A percentile compares a stretch with the other conserved stretches of the same genome.
These are phyloP conservation scores for Ceratocystis diversiconidia DNA, from an alignment of 2,329 filamentous ascomycete species.

Conservation along the genomic window DNA sequence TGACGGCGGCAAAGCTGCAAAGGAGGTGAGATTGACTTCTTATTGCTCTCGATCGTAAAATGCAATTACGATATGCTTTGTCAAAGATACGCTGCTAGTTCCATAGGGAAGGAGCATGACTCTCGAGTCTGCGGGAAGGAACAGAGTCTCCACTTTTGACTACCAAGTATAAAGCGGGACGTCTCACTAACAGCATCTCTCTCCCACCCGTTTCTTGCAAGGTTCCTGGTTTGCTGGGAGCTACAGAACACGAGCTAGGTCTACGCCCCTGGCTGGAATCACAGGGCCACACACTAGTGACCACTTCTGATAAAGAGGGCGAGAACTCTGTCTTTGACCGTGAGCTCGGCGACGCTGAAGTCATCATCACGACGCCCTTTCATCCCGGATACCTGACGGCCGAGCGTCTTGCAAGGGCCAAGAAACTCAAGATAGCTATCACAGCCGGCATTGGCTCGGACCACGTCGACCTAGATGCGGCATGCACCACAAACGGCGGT, in stretches of 20 bases:
- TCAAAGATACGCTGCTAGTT: neutral
- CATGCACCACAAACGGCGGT: conserved; percentile 97
- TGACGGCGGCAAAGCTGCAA: conserved; percentile 79
- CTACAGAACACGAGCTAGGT: conserved; percentile 96
- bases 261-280: conserved; percentile 96
- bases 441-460: conserved; percentile 97
- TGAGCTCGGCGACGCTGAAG: conserved; percentile 89
- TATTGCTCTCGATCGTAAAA: neutral
- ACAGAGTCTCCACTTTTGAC: neutral
- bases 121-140: neutral
- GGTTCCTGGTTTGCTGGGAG: conserved; percentile 75
- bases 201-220: conserved; percentile 24
- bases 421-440: conserved; percentile 95
- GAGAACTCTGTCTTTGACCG: conserved; percentile 86
- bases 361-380: conserved; percentile 99
- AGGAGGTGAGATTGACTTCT: conserved; percentile 47
- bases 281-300: conserved; percentile 89
- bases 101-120: neutral
- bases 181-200: neutral
- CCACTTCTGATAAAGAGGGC: conserved; percentile 94
- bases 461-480: conserved; percentile 91
- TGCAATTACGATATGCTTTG: neutral
- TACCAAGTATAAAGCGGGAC: neutral
- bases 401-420: conserved; percentile 91
- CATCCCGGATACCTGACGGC: conserved; percentile 95